These are phyloP conservation scores for Bryum argenteum DNA, from an alignment of 225 moss, liverwort and hornwort genomes.

Conservation along the genomic window DNA sequence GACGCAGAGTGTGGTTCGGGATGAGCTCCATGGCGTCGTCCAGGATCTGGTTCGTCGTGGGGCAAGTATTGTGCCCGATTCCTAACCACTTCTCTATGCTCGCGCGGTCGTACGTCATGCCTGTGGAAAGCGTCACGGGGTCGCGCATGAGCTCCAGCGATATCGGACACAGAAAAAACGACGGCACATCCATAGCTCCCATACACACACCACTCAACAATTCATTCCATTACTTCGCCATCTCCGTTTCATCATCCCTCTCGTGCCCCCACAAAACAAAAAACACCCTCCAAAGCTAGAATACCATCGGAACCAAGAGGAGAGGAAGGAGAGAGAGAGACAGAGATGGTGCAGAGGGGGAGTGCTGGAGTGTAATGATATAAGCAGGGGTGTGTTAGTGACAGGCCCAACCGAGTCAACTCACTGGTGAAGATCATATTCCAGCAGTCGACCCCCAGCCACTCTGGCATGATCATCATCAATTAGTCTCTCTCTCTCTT, in stretches of 20 bases:
- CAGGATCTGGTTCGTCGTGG: conserved; percentile 78
- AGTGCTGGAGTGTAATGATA: conserved; percentile 37
- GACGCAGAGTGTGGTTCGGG: conserved; percentile 82
- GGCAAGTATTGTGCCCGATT: conserved; percentile 79
- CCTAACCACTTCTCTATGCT: conserved; percentile 90
- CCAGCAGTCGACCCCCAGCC: conserved; percentile 7
- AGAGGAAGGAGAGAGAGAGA: not conserved
- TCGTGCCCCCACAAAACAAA: too few species aligned
- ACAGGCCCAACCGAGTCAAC: conserved; percentile 42
- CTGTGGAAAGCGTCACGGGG: conserved; percentile 87
- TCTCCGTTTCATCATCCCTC: too few species aligned
- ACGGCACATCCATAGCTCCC: conserved; percentile 38
- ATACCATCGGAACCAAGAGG: conserved; percentile 3
- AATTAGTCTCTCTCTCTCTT: not conserved
- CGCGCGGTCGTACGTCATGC: conserved; percentile 85
- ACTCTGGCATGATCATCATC: conserved; percentile 26
- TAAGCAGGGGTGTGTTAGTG: conserved; percentile 34
- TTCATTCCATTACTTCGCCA: not conserved
- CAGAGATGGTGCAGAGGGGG: conserved; percentile 1
- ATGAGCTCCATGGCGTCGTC: conserved; percentile 55
- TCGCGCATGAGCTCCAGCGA: conserved; percentile 90
- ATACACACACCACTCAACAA: not conserved
- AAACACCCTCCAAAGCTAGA: not conserved
- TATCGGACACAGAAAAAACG: conserved; percentile 85
- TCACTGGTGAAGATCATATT: conserved; percentile 35